phyloP scores from a whole-genome alignment of 805 yeast species.

The Wickerhamomyces bisporus region DNA sequence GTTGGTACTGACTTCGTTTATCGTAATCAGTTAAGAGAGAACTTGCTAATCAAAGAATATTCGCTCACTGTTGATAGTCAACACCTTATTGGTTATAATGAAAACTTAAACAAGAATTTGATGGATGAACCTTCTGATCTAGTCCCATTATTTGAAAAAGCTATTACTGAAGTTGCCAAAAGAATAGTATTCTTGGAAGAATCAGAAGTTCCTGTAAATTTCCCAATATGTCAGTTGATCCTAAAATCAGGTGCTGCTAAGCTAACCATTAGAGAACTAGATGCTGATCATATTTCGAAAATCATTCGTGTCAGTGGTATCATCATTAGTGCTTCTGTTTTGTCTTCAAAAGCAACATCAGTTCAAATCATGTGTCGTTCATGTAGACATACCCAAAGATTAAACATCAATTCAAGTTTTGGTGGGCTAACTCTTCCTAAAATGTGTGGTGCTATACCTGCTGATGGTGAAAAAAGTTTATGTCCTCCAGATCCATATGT shows the following conservation, averaged over 20 bases:
- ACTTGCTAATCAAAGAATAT: constrained; percentile 71
- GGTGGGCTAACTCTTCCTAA: constrained; percentile 67
- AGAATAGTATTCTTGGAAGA: constrained; percentile 44
- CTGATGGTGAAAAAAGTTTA: constrained; percentile 46
- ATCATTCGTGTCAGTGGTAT: constrained; percentile 91
- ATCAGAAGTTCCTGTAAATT: constrained; percentile 43
- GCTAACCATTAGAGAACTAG: constrained; percentile 73
- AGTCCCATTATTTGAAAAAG: constrained; percentile 79
- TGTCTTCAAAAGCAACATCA: constrained; percentile 80
- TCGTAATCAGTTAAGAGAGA: constrained; percentile 87
- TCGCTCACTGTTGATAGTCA: constrained; percentile 71
- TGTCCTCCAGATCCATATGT: constrained; percentile 94
- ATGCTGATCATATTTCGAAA: constrained; percentile 82
- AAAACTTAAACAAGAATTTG: constrained; percentile 78
- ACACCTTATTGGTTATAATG: constrained; percentile 83
- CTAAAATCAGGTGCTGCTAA: constrained; percentile 67
- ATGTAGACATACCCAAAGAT: constrained; percentile 74
- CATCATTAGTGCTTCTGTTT: constrained; percentile 83
- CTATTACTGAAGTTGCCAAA: constrained; percentile 82
- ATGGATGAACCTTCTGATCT: constrained; percentile 84
- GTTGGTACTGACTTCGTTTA: constrained; percentile 77
- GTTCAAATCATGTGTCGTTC: constrained; percentile 82
- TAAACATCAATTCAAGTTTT: constrained; percentile 62
- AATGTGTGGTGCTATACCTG: constrained; percentile 51
- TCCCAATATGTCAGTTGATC: constrained; percentile 83